Conservation (phyloP, 768 basidiomycete genomes). For the Clitopilus passeckerianus region DNA sequence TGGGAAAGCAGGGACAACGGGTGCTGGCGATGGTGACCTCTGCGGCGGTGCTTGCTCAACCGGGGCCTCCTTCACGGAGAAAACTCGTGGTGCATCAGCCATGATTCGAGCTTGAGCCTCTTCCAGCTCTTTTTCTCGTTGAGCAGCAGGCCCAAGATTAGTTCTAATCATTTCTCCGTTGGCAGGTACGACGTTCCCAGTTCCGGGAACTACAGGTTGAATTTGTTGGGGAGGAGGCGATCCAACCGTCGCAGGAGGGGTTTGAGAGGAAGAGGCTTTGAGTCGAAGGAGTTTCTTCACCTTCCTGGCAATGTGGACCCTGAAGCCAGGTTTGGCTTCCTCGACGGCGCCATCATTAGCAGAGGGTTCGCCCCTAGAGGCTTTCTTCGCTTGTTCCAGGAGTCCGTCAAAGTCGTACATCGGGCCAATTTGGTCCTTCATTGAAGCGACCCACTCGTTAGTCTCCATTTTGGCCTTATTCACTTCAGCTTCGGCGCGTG, state of each 20-base stretch:
- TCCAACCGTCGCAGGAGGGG: background rate
- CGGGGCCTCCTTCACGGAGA: too few relatives aligned
- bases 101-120: background rate
- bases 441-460: background rate
- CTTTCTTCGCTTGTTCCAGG: background rate
- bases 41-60: background rate
- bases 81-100: too few relatives aligned
- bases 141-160: background rate
- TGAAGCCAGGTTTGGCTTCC: background rate
- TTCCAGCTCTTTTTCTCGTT: background rate
- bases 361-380: background rate
- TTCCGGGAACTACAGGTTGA: background rate
- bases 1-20: background rate
- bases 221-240: background rate
- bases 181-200: background rate
- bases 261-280: too few relatives aligned
- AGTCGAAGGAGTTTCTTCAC: background rate
- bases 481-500: background rate
- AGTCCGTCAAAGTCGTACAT: background rate
- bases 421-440: background rate
- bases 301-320: background rate
- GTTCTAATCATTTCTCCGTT: background rate
- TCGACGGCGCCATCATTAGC: background rate
- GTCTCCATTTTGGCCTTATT: background rate
- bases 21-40: background rate